phyloP scores from a whole-genome alignment of 1,284 basidiomycete species.

The Exobasidium rhododendri region DNA sequence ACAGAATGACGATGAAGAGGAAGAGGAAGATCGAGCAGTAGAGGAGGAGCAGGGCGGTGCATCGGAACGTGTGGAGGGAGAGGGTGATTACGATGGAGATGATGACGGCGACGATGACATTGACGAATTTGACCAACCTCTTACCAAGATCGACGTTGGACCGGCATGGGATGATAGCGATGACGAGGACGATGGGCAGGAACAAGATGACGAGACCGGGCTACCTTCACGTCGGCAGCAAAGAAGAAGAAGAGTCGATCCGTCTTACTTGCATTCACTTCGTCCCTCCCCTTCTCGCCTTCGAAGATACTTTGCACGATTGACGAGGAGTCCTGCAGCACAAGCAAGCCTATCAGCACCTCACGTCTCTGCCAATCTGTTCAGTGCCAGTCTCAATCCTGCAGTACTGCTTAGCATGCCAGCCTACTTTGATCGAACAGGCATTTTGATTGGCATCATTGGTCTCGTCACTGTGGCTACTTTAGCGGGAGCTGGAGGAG shows the following conservation, averaged over 20 bases:
- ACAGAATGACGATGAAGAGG: slow-evolving; percentile 2
- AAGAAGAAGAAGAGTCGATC: not conserved
- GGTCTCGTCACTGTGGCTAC: slow-evolving; percentile 32
- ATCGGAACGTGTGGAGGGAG: not conserved
- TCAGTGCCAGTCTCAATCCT: slow-evolving; percentile 46
- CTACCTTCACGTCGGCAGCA: slow-evolving; percentile 10
- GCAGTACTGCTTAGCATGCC: slow-evolving; percentile 51
- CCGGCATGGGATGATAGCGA: slow-evolving; percentile 36
- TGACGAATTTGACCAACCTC: slow-evolving; percentile 25
- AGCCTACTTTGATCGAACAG: slow-evolving; percentile 45
- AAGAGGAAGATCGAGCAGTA: not conserved
- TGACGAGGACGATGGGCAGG: slow-evolving; percentile 25
- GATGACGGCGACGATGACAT: slow-evolving; percentile 34
- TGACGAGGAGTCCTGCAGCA: slow-evolving; percentile 25
- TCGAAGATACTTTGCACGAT: slow-evolving; percentile 12
- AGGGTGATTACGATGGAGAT: slow-evolving; percentile 13
- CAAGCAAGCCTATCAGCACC: slow-evolving; percentile 45
- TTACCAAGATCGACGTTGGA: slow-evolving; percentile 28
- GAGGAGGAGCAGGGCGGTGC: not conserved
- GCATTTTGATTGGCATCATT: slow-evolving; percentile 29
- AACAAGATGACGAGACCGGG: slow-evolving; percentile 17
- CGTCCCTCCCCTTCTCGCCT: slow-evolving; percentile 15
- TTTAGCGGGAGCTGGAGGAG: slow-evolving; percentile 50
- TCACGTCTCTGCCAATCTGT: slow-evolving; percentile 48
- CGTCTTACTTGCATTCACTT: not conserved